A percentile compares a stretch with the other conserved stretches of the same genome.
Conservation (phyloP, 768 basidiomycete species). For the Crepidotus variabilis region DNA sequence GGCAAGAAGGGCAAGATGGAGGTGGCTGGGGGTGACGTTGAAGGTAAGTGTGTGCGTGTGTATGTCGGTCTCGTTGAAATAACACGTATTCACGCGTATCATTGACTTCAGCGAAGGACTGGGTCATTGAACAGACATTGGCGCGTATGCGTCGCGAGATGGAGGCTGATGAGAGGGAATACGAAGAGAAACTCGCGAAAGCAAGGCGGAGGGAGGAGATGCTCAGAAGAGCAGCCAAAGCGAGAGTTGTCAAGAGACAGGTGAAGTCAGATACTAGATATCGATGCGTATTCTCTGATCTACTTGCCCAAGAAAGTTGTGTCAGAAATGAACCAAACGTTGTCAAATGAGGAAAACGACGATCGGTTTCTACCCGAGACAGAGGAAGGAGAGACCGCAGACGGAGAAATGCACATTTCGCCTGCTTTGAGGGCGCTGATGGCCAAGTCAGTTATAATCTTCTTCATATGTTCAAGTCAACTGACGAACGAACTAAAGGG, state of each 20-base stretch:
- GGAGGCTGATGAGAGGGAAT: constrained; percentile 63
- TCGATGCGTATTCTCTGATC: not conserved
- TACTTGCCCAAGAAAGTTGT: not conserved
- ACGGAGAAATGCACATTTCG: constrained; percentile 57
- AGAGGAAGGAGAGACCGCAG: constrained; percentile 27
- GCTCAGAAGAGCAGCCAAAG: constrained; percentile 49
- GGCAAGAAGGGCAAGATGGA: constrained; percentile 63
- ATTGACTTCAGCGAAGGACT: constrained; percentile 50
- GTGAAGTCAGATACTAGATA: constrained; percentile 29
- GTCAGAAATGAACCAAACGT: constrained; percentile 2
- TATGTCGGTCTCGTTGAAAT: not conserved
- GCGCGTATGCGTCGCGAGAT: constrained; percentile 62
- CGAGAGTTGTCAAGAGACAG: constrained; percentile 55
- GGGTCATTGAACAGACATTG: constrained; percentile 73
- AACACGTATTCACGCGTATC: not conserved
- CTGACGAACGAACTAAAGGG: constrained; percentile 17
- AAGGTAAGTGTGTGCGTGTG: constrained; percentile 12
- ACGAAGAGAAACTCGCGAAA: constrained; percentile 52
- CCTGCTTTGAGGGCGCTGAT: constrained; percentile 77
- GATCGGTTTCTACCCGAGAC: constrained; percentile 68
- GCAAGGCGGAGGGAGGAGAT: constrained; percentile 63
- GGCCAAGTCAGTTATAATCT: constrained; percentile 52
- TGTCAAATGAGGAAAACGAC: constrained; percentile 45
- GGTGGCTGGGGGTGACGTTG: constrained; percentile 25
- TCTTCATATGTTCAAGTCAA: not conserved